These are phyloP conservation scores for Kazachstania taianensis DNA, from an alignment of 805 yeast species.

Conservation along the genomic window DNA sequence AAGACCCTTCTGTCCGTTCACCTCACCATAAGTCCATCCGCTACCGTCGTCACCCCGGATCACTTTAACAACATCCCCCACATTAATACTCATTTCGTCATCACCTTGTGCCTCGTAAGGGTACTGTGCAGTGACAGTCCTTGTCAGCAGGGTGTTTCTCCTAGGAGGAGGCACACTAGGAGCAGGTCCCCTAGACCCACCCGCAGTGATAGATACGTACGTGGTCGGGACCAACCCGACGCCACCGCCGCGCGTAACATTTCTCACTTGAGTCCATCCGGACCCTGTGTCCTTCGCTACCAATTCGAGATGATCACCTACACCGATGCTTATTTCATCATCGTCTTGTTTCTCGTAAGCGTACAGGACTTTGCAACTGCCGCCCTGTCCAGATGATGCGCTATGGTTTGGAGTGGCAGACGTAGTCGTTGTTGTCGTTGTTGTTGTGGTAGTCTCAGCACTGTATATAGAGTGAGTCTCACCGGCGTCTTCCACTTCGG, in stretches of 20 bases:
- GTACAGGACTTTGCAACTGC: conserved; percentile 45
- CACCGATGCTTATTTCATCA: conserved; percentile 58
- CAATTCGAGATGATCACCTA: conserved; percentile 54
- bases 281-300: conserved; percentile 71
- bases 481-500: conserved; percentile 6
- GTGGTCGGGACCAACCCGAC: conserved; percentile 79
- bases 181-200: conserved; percentile 30
- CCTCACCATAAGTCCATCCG: conserved; percentile 94
- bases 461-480: conserved; percentile 7
- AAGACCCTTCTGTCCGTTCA: conserved; percentile 53
- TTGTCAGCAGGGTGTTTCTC: conserved; percentile 31
- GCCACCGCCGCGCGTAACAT: conserved; percentile 35
- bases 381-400: not conserved
- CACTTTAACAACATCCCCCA: conserved; percentile 66
- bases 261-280: conserved; percentile 77
- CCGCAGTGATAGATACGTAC: conserved; percentile 44
- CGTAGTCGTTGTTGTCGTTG: conserved; percentile 2
- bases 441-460: conserved; percentile 1
- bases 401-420: not conserved
- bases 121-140: conserved; percentile 59
- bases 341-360: conserved; percentile 57
- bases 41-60: conserved; percentile 62
- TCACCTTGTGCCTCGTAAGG: conserved; percentile 70
- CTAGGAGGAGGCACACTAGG: conserved; percentile 67
- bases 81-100: conserved; percentile 62